These are phyloP conservation scores for Candida odintsovae DNA, from an alignment of 805 yeast genomes.

Conservation along the genomic window DNA sequence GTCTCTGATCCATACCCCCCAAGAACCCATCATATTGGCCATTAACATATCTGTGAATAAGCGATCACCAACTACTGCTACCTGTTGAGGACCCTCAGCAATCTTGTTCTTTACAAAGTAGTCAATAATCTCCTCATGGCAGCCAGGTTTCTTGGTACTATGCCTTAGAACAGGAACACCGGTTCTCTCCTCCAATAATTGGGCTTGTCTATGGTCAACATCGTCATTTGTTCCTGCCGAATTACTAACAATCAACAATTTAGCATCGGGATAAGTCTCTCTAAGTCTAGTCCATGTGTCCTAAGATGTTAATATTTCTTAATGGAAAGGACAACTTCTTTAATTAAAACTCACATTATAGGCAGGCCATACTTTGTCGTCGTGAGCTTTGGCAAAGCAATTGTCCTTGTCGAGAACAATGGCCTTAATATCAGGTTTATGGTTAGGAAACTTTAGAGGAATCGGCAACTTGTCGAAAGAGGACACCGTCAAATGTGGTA, in stretches of 20 bases:
- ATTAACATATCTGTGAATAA: slow-evolving; percentile 85
- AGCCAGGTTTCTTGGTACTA: slow-evolving; percentile 77
- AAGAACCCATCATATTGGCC: slow-evolving; percentile 91
- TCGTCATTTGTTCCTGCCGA: slow-evolving; percentile 92
- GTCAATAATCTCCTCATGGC: slow-evolving; percentile 59
- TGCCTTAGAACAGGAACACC: slow-evolving; percentile 71
- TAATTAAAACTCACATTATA: slow-evolving; percentile 31
- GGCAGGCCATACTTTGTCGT: slow-evolving; percentile 72
- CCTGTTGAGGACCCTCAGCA: slow-evolving; percentile 44
- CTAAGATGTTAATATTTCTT: background rate
- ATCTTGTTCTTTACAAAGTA: slow-evolving; percentile 48
- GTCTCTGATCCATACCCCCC: slow-evolving; percentile 74
- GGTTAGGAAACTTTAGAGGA: slow-evolving; percentile 37
- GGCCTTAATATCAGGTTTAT: slow-evolving; percentile 47
- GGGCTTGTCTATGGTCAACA: slow-evolving; percentile 50
- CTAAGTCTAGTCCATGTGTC: slow-evolving; percentile 50
- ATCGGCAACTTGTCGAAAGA: slow-evolving; percentile 57
- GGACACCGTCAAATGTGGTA: slow-evolving; percentile 54
- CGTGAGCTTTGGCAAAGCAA: slow-evolving; percentile 84
- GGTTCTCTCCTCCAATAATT: slow-evolving; percentile 50
- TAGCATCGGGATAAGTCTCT: slow-evolving; percentile 53
- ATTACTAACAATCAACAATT: slow-evolving; percentile 75
- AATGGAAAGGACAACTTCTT: no score
- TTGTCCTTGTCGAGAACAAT: slow-evolving; percentile 92
- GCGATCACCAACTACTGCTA: slow-evolving; percentile 88